Evolutionary conservation across 139 green algal genomes (phyloP), one percentile per base, ranked within the genome.

Genomic region (Yamagishiella unicocca): DNA sequence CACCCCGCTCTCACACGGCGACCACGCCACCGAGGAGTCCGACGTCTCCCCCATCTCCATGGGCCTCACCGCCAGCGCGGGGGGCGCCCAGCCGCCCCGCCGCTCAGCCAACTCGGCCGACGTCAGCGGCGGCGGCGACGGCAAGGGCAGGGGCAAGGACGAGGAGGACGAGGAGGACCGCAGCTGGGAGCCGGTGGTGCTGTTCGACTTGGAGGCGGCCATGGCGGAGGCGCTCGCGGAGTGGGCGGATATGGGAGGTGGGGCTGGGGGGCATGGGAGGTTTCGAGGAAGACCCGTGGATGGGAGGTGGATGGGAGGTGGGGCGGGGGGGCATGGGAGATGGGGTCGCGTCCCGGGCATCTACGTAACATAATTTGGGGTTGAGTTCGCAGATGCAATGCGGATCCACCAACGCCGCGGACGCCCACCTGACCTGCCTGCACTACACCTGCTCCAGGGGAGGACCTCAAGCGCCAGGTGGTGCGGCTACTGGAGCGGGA

Each of bases 161-260:
- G 58, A 61, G 7, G 58, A 62, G 0, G 35, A 38, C 27, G 54
- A 40, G 0, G 55, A 40, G 4, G 79, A 40, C 38, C 29, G 55
- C 55, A 38, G 55, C 19, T 14, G 21, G 40, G n/a, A 37, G 2
- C 66, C n/a, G 12, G 54, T 90, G 24, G 24, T 62, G 27, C 72
- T 92, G 31, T 92, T 81, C 58, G 89, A 92, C 31, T 68, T 89
- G 33, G 89, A 92, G 84, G 61, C 24, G 25, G 72, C 80, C 2
- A 87, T 90, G 72, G 89, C 82, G 35, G 64, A 61, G 43, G 80
- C 77, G 62, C 81, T 92, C 72, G 37, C 67, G 71, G 46, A 87
- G 87, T 90, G 72, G 70, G 87, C 81, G 21, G 81, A 70, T 4
- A n/a, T 54, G 6, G 81, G 66, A 85, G 79, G 79, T 85, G 42